Percentiles rank a stretch among this genome's conserved stretches.
These are phyloP conservation scores for Sphagnum contortum DNA, from an alignment of 225 moss, liverwort and hornwort genomes.

Conservation along the genomic window DNA sequence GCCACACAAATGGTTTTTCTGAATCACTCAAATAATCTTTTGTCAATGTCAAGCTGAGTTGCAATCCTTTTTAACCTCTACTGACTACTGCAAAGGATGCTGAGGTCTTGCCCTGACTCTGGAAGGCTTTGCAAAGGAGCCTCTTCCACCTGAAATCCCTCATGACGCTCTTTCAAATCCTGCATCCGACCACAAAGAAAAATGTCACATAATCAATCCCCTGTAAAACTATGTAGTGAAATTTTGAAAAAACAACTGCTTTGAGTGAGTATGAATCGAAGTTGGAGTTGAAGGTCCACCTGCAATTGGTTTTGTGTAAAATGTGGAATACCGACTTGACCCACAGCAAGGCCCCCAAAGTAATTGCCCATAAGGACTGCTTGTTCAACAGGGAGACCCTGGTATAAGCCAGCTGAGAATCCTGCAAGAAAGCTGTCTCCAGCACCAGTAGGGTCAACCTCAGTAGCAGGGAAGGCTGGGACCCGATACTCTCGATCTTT, in stretches of 20 bases:
- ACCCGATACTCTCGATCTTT: constrained; percentile 70
- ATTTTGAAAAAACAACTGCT: not conserved
- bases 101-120: constrained; percentile 3
- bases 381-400: constrained; percentile 75
- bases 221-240: not conserved
- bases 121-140: constrained; percentile 14
- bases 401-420: constrained; percentile 79
- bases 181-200: constrained; percentile 12
- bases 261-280: not conserved
- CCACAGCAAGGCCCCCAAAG: constrained; percentile 87
- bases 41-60: too few relatives aligned
- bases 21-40: too few relatives aligned
- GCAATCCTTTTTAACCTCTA: not conserved
- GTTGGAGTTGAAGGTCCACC: constrained; percentile 21
- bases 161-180: constrained; percentile 39
- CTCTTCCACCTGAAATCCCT: constrained; percentile 36
- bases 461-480: constrained; percentile 75
- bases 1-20: too few relatives aligned
- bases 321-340: constrained; percentile 80
- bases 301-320: constrained; percentile 69
- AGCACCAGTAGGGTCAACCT: constrained; percentile 92
- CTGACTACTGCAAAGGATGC: constrained; percentile 25
- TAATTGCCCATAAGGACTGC: constrained; percentile 92
- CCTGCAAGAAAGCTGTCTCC: constrained; percentile 97
- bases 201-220: not conserved